Conservation (phyloP, 2,329 filamentous ascomycete genomes). For the Fusarium veterinarium region DNA sequence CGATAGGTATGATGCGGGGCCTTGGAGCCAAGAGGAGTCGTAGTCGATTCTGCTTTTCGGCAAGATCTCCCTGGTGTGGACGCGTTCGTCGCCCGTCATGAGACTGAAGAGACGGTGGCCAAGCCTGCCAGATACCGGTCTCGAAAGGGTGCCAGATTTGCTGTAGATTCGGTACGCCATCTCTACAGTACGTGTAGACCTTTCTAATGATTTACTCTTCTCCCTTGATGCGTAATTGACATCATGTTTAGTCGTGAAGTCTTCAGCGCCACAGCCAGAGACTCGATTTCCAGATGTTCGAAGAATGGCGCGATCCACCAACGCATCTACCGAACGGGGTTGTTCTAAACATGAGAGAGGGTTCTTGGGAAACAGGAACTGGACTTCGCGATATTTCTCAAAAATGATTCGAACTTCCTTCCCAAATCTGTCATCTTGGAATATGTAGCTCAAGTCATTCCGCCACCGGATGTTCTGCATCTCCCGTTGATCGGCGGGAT, state of each 20-base stretch:
- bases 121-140: neutral
- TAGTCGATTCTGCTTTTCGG: neutral
- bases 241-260: constrained; percentile 18
- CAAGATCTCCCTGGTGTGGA: neutral
- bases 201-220: neutral
- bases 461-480: constrained; percentile 64
- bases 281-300: constrained; percentile 15
- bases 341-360: fast-evolving
- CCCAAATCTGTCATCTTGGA: constrained; percentile 59
- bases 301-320: constrained; percentile 32
- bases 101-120: neutral
- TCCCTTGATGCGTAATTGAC: constrained; percentile 21
- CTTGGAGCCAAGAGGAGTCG: neutral
- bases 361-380: constrained; percentile 20
- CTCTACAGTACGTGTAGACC: neutral
- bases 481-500: constrained; percentile 51
- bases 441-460: constrained; percentile 50
- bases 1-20: neutral
- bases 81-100: neutral
- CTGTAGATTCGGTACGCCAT: neutral
- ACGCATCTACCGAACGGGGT: neutral
- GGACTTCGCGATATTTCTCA: neutral
- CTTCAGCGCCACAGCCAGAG: constrained; percentile 39
- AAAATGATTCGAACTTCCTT: neutral
- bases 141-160: neutral